These are phyloP conservation scores for Verticillium nonalfalfae DNA, from an alignment of 2,329 filamentous ascomycete species.

Conservation along the genomic window DNA sequence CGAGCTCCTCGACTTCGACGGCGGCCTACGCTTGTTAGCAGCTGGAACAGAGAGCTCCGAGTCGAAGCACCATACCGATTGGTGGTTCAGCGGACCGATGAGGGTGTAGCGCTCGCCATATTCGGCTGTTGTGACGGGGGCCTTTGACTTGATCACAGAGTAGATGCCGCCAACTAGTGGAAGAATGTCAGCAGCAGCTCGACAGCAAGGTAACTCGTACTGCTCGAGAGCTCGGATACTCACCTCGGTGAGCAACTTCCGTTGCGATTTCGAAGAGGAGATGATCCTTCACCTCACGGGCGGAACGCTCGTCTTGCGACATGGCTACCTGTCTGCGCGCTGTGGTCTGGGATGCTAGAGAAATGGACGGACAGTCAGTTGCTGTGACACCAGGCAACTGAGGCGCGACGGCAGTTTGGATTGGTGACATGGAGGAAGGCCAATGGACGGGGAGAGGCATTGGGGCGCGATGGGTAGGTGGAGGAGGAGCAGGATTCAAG, in stretches of 20 bases:
- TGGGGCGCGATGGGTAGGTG: not conserved
- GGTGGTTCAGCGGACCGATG: constrained; percentile 87
- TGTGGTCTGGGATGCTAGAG: not conserved
- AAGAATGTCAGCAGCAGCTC: not conserved
- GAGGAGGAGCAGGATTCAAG: not conserved
- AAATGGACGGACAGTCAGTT: not conserved
- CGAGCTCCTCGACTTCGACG: constrained; percentile 94
- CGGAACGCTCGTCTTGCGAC: constrained; percentile 5
- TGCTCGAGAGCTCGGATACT: constrained; percentile 18
- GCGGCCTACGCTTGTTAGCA: constrained; percentile 57
- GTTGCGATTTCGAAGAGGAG: constrained; percentile 95
- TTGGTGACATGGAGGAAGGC: not conserved
- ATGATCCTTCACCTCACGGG: constrained; percentile 84
- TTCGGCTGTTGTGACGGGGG: constrained; percentile 92
- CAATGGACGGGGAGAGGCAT: not conserved
- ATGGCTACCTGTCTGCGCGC: not conserved
- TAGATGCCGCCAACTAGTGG: constrained; percentile 88
- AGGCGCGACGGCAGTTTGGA: too few species aligned
- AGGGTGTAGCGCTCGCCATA: constrained; percentile 97
- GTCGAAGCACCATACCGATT: constrained; percentile 57
- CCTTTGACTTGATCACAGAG: constrained; percentile 98
- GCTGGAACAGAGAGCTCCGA: not conserved
- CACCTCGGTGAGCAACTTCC: constrained; percentile 94
- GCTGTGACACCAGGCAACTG: not conserved
- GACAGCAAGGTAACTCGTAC: not conserved